Conservation (phyloP, 2,329 filamentous ascomycete species). For the Pseudogymnoascus sp. region DNA sequence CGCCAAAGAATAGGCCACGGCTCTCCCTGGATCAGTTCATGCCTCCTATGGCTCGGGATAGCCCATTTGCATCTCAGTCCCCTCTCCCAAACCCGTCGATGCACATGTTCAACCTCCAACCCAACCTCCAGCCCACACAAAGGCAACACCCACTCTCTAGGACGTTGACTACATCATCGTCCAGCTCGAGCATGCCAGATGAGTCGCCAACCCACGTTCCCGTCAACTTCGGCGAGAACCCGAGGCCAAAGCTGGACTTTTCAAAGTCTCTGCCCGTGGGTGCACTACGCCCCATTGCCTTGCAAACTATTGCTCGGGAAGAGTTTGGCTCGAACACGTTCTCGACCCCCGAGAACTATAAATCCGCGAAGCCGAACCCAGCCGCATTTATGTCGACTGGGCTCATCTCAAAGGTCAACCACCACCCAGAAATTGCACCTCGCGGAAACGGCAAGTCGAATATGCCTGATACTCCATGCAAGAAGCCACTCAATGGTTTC, state of each 20-base stretch:
- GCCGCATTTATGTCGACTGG: constrained; percentile 92
- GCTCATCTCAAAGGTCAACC: constrained; percentile 88
- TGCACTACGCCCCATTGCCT: constrained; percentile 42
- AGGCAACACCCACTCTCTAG: constrained; percentile 77
- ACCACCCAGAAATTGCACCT: constrained; percentile 61
- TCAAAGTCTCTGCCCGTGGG: constrained; percentile 71
- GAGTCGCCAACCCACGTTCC: constrained; percentile 62
- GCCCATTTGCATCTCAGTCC: constrained; percentile 52
- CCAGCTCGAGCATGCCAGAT: constrained; percentile 67
- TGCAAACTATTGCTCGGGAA: constrained; percentile 36
- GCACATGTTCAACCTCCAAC: constrained; percentile 40
- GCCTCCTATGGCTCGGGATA: constrained; percentile 56
- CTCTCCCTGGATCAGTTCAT: constrained; percentile 75
- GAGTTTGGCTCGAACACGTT: constrained; percentile 43
- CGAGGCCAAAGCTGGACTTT: constrained; percentile 51
- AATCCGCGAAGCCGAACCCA: constrained; percentile 66
- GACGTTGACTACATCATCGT: constrained; percentile 80
- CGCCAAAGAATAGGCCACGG: constrained; percentile 58
- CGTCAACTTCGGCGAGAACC: constrained; percentile 44
- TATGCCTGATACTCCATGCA: constrained; percentile 94
- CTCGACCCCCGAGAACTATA: constrained; percentile 71
- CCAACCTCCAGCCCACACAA: constrained; percentile 31
- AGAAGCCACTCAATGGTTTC: constrained; percentile 68
- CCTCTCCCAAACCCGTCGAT: constrained; percentile 46
- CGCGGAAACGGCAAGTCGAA: constrained; percentile 51